These are phyloP conservation scores for Dioszegia hungarica DNA, from an alignment of 768 basidiomycete genomes.

Conservation along the genomic window DNA sequence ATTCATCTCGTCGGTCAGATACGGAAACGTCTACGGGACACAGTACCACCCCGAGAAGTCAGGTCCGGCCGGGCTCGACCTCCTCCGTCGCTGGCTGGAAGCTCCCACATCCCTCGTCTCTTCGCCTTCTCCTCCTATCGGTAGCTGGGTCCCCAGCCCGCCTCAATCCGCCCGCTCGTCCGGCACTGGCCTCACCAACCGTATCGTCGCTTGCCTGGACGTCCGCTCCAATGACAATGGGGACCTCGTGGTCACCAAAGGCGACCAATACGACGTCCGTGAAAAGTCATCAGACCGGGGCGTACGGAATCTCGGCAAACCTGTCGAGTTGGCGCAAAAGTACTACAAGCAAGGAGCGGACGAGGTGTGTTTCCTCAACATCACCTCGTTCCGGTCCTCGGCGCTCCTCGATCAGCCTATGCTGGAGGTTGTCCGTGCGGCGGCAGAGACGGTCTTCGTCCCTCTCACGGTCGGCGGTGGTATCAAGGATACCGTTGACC, in stretches of 20 bases:
- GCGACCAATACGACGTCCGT: conserved; percentile 97
- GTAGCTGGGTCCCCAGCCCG: conserved; percentile 35
- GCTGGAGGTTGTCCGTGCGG: conserved; percentile 87
- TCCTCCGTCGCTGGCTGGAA: conserved; percentile 73
- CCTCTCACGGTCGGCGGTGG: conserved; percentile 98
- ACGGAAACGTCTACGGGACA: conserved; percentile 78
- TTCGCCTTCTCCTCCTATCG: not conserved
- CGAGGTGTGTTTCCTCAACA: conserved; percentile 95
- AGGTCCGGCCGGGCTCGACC: conserved; percentile 73
- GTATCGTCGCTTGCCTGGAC: conserved; percentile 95
- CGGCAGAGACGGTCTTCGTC: conserved; percentile 85
- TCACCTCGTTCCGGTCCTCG: conserved; percentile 97
- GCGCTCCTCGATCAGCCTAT: conserved; percentile 95
- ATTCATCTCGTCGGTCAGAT: conserved; percentile 78
- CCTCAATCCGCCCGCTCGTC: conserved; percentile 33
- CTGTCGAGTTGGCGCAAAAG: conserved; percentile 77
- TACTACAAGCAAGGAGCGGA: conserved; percentile 89
- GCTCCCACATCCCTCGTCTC: conserved; percentile 40
- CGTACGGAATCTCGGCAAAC: conserved; percentile 96
- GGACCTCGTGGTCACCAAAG: conserved; percentile 97
- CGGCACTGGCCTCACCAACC: conserved; percentile 67
- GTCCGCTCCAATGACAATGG: conserved; percentile 93
- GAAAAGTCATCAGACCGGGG: conserved; percentile 57
- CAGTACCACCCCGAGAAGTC: conserved; percentile 99
- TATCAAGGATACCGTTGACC: conserved; percentile 92